phyloP scores from a whole-genome alignment of 2,329 filamentous ascomycete species.

The Fusarium metavorans region DNA sequence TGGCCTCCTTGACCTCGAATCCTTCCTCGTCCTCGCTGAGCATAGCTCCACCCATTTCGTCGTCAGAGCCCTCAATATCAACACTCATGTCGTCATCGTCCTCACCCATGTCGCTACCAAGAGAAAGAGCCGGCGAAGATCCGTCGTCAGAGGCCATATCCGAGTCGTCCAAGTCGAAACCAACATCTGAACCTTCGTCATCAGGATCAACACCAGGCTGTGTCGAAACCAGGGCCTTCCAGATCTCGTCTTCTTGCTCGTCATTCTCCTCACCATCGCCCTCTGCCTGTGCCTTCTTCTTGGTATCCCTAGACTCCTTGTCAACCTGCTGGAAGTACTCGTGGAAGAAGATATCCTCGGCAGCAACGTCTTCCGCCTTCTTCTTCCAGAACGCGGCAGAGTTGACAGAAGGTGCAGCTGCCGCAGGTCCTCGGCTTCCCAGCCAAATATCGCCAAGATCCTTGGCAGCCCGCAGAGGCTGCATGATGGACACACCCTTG shows the following conservation, averaged over 20 bases:
- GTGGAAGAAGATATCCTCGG: constrained; percentile 98
- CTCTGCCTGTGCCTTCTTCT: constrained; percentile 62
- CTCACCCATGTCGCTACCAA: constrained; percentile 61
- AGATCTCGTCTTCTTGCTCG: constrained; percentile 83
- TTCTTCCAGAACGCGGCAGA: constrained; percentile 91
- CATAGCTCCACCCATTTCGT: constrained; percentile 59
- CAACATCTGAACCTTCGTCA: constrained; percentile 64
- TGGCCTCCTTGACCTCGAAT: constrained; percentile 73
- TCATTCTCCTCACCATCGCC: constrained; percentile 64
- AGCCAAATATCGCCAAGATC: constrained; percentile 68
- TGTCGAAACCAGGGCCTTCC: constrained; percentile 88
- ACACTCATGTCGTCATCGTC: constrained; percentile 57
- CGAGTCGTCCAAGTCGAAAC: constrained; percentile 62
- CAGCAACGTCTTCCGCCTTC: constrained; percentile 87
- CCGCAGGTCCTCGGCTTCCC: constrained; percentile 61
- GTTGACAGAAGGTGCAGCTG: constrained; percentile 71
- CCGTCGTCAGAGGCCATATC: constrained; percentile 64
- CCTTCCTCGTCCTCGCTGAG: constrained; percentile 56
- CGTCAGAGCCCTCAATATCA: constrained; percentile 57
- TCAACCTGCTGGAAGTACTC: constrained; percentile 88
- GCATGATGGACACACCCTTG: constrained; percentile 94
- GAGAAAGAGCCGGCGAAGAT: constrained; percentile 48
- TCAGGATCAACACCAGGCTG: constrained; percentile 71
- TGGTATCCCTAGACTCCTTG: constrained; percentile 67
- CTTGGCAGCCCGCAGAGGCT: constrained; percentile 75